phyloP scores from a whole-genome alignment of 129 eudicot genomes.

The Kitagawia praeruptora region DNA sequence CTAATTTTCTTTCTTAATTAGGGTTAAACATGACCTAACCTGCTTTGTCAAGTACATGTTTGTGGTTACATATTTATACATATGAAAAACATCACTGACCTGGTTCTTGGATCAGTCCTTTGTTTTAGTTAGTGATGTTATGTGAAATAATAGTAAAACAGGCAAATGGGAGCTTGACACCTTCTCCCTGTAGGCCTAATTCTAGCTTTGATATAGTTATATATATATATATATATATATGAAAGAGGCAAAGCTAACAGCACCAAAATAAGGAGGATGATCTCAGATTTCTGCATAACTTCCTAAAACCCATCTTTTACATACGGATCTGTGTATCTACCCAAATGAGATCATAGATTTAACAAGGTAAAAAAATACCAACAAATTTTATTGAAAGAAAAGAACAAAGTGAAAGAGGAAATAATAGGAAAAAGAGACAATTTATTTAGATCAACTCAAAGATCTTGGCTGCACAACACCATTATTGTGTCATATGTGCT shows the following conservation, averaged over 20 bases:
- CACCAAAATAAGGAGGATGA: conserved; percentile 63
- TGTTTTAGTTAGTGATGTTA: conserved; percentile 30
- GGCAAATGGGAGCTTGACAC: conserved; percentile 70
- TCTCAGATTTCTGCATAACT: conserved; percentile 48
- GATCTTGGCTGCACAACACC: conserved; percentile 23
- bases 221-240: too few species aligned
- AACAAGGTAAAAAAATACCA: conserved; percentile 11
- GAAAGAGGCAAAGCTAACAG: conserved; percentile 35
- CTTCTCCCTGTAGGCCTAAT: conserved; percentile 26
- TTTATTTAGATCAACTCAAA: conserved; percentile 38
- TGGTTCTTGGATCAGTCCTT: conserved; percentile 34
- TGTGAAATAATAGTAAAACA: conserved; percentile 25
- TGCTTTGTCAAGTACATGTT: background rate
- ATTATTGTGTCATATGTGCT: conserved; percentile 24
- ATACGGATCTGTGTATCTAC: conserved; percentile 53
- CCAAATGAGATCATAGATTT: conserved; percentile 35
- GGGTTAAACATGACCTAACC: conserved; percentile 19
- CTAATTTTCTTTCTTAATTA: conserved; percentile 22
- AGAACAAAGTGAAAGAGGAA: conserved; percentile 21
- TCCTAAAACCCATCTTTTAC: conserved; percentile 42
- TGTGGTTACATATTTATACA: background rate
- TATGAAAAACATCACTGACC: background rate
- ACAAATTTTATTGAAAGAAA: background rate
- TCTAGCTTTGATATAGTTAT: conserved; percentile 27
- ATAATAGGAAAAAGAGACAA: conserved; percentile 28